These are phyloP conservation scores for Aspergillus melleus DNA, from an alignment of 2,329 filamentous ascomycete species.

Conservation along the genomic window DNA sequence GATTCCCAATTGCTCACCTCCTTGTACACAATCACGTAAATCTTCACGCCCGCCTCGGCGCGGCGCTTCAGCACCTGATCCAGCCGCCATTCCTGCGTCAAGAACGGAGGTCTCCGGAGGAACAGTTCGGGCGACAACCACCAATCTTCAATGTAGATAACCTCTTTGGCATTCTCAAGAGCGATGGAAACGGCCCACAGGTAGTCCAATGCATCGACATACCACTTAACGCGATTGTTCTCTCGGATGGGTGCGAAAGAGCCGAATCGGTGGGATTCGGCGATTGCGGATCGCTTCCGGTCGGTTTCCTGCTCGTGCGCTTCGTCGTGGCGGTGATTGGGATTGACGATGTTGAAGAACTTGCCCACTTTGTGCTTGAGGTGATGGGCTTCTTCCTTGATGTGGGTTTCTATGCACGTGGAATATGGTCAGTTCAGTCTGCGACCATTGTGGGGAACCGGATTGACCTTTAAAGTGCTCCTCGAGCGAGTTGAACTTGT, in stretches of 20 bases:
- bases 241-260: constrained; percentile 87
- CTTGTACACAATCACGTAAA: constrained; percentile 90
- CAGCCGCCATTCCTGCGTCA: constrained; percentile 80
- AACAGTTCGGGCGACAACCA: constrained; percentile 91
- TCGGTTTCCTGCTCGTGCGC: constrained; percentile 84
- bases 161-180: constrained; percentile 84
- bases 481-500: constrained; percentile 26
- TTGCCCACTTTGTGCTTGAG: constrained; percentile 65
- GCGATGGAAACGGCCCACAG: constrained; percentile 92
- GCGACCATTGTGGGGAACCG: not conserved
- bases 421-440: constrained; percentile 1
- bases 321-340: constrained; percentile 90
- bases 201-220: constrained; percentile 93
- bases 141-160: constrained; percentile 96
- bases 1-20: constrained; percentile 52
- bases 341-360: constrained; percentile 70
- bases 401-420: constrained; percentile 30
- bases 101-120: constrained; percentile 77
- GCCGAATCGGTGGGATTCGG: constrained; percentile 76
- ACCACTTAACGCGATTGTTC: constrained; percentile 91
- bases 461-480: constrained; percentile 28
- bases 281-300: constrained; percentile 70
- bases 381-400: constrained; percentile 56
- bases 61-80: constrained; percentile 84
- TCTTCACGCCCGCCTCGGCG: constrained; percentile 90